Evolutionary conservation across 805 yeast genomes (phyloP), one percentile per base, ranked within the genome.

Genomic region (Lipomyces mesembrius): DNA sequence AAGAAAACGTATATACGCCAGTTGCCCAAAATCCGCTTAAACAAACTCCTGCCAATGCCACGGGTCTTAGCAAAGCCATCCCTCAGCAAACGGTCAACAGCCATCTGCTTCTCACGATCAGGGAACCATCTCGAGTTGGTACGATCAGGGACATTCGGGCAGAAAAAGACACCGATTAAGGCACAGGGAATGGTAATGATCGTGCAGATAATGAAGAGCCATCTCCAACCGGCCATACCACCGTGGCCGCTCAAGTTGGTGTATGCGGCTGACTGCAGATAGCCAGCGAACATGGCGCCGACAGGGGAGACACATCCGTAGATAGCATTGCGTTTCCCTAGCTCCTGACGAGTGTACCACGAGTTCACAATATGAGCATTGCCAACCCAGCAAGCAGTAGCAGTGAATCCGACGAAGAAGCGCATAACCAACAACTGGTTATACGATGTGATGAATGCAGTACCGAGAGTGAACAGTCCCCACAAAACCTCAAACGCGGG

Each of bases 171-270:
- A 0, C 89, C 90, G 62, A 85, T 68, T 6, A 88, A 3, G 6
- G 88, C 89, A 55, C 88, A 84, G 2, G 81, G 85, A 34, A 87
- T 73, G 4, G 88, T 84, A 57, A 88, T 82, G 57, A 85, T 73
- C n/a, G 88, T 87, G 74, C 88, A 90, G 69, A 88, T 82, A 57
- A 88, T 84, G 73, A 86, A 88, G 73, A 87, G 84, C 91, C 91
- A 88, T 79, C 87, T 82, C 91, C 91, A 88, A 11, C 90, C 86
- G 8, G 81, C 81, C n/a, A 84, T 76, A 0, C 91, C 91, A 57
- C 75, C 73, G 14, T 74, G 77, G 37, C 88, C 89, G 62, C 81
- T 77, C 71, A 88, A 74, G 52, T 76, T 72, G 29, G 79, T 71
- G 64, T 79, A 82, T 0, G 87, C 82, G 11, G 87, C 84, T 22